Evolutionary conservation across 352 stramenopile species (phyloP).

Genomic region (Globisporangium perplexum): DNA sequence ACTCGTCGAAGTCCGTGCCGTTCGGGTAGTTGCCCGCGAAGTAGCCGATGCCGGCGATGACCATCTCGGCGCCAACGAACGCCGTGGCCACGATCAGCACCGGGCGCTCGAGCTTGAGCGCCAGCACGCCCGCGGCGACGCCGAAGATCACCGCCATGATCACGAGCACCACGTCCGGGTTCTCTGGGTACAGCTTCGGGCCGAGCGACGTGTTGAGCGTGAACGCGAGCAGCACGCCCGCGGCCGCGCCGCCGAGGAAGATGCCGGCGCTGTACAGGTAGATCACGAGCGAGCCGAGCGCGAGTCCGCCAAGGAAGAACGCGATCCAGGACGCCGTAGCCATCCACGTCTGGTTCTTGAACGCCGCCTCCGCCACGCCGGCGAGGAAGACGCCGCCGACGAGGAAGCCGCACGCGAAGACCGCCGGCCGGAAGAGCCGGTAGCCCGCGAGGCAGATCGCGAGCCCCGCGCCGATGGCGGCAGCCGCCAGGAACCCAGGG

Average conservation of each 20-base stretch:
- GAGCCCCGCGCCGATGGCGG: conserved; percentile 24
- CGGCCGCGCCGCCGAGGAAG: conserved; percentile 34
- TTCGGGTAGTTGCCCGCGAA: conserved; percentile 54
- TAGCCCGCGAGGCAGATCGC: conserved; percentile 32
- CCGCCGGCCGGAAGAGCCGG: conserved; percentile 26
- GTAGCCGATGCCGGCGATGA: conserved; percentile 45
- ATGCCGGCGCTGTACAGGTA: conserved; percentile 44
- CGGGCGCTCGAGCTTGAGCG: conserved; percentile 44
- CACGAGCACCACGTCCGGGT: conserved; percentile 41
- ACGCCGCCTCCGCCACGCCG: conserved; percentile 26
- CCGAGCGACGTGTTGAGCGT: conserved; percentile 43
- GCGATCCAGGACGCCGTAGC: conserved; percentile 41
- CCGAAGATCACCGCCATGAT: conserved; percentile 37
- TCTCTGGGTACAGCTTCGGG: conserved; percentile 24
- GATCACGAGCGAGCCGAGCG: conserved; percentile 26
- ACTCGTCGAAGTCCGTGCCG: conserved; percentile 38
- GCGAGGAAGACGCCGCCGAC: conserved; percentile 33
- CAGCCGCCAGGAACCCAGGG: conserved; percentile 25
- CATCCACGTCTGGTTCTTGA: conserved; percentile 26
- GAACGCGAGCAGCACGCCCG: conserved; percentile 37
- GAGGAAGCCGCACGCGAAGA: conserved; percentile 41
- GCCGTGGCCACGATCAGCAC: conserved; percentile 48
- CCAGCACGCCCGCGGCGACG: conserved; percentile 28
- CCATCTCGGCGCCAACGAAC: conserved; percentile 36
- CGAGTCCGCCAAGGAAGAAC: conserved; percentile 33